phyloP scores from a whole-genome alignment of 768 basidiomycete species.

The Cystobasidium tubakii region DNA sequence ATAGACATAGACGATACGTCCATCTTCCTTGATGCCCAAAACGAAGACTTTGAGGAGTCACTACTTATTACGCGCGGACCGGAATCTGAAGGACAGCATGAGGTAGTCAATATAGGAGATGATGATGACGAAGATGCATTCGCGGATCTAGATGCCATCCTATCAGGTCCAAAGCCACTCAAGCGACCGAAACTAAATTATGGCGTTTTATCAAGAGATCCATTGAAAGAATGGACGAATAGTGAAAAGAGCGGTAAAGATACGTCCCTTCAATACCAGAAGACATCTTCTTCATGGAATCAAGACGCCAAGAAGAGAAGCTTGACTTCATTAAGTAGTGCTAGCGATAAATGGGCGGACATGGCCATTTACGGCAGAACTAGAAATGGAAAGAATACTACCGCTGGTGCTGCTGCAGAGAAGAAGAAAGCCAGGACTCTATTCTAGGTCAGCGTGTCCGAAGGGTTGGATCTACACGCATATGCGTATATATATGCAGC shows the following conservation, averaged over 20 bases:
- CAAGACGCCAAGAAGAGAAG: constrained; percentile 4
- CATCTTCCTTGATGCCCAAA: neutral
- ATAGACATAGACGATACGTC: neutral
- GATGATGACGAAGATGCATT: constrained; percentile 1
- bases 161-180: neutral
- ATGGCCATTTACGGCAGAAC: constrained; percentile 1
- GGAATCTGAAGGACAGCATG: neutral
- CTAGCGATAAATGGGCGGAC: constrained; percentile 26
- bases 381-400: neutral
- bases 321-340: neutral
- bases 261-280: neutral
- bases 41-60: constrained; percentile 8
- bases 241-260: neutral
- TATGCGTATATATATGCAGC: too few relatives aligned
- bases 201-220: neutral
- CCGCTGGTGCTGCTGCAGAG: neutral
- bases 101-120: neutral
- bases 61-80: neutral
- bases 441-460: too few relatives aligned
- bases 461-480: too few relatives aligned
- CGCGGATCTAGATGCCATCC: neutral
- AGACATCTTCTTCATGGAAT: neutral
- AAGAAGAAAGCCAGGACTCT: constrained; percentile 15
- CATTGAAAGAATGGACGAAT: neutral
- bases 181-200: neutral